Conservation (phyloP, 768 basidiomycete genomes). For the Mycena galopus region DNA sequence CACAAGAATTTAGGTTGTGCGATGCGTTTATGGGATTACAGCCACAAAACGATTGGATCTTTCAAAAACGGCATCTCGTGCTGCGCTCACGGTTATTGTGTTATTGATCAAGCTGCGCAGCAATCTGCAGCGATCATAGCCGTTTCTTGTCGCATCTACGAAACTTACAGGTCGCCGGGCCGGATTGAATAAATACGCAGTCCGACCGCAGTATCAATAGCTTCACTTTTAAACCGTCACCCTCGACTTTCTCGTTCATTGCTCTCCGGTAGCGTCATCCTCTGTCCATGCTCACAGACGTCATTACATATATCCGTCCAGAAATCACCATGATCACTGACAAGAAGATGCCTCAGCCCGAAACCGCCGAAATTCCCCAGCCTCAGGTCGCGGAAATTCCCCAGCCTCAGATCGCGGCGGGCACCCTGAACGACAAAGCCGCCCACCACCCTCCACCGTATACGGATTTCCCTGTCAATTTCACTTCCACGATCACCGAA, state of each 20-base stretch:
- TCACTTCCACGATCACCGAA: slow-evolving; percentile 8
- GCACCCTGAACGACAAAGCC: too few species aligned
- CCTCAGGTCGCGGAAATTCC: background rate
- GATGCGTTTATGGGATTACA: too few species aligned
- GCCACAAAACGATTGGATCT: too few species aligned
- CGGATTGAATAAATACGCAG: too few species aligned
- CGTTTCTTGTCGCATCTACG: slow-evolving; percentile 9
- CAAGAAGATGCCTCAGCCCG: background rate
- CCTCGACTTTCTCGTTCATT: background rate
- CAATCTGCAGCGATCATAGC: background rate
- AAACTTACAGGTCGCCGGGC: background rate
- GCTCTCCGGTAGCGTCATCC: background rate
- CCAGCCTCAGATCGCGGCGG: too few species aligned
- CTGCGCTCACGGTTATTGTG: too few species aligned
- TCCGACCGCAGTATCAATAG: too few species aligned
- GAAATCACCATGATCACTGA: background rate
- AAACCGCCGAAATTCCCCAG: background rate
- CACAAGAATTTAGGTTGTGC: too few species aligned
- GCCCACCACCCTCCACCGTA: slow-evolving; percentile 9
- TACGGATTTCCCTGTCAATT: background rate
- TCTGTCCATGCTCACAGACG: slow-evolving; percentile 22
- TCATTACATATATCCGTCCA: slow-evolving; percentile 24
- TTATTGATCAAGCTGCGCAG: too few species aligned
- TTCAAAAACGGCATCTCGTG: too few species aligned
- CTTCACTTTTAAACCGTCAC: background rate